Conservation (phyloP, 441 rosid species). For the Corymbia citriodora region DNA sequence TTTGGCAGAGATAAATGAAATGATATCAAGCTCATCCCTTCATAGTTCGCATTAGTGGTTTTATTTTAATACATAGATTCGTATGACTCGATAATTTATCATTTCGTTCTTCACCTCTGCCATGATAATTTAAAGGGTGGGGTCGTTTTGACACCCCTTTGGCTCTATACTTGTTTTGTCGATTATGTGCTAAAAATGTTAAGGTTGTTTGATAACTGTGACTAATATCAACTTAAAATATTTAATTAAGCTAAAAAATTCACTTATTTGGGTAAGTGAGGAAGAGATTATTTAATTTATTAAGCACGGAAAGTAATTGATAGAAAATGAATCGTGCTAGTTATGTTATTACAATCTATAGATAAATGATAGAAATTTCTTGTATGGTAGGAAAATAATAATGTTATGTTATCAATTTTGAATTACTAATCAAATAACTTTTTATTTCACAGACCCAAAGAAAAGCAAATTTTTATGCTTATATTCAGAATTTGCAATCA, state of each 20-base stretch:
- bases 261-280: neutral
- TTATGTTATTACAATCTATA: neutral
- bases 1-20: neutral
- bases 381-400: neutral
- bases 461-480: too few relatives aligned
- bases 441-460: neutral
- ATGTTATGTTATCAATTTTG: neutral
- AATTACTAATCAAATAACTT: neutral
- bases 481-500: neutral
- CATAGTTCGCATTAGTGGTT: neutral
- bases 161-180: neutral
- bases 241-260: neutral
- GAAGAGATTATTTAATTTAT: neutral
- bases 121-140: neutral
- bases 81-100: neutral
- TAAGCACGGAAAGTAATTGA: neutral
- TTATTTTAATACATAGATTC: neutral
- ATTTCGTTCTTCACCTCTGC: accelerated
- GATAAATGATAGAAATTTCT: neutral
- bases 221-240: neutral
- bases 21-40: neutral
- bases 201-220: neutral
- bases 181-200: neutral
- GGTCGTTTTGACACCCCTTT: neutral
- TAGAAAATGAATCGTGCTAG: neutral